phyloP scores from a whole-genome alignment of 805 yeast genomes.

The Schizosaccharomyces octosporus region DNA sequence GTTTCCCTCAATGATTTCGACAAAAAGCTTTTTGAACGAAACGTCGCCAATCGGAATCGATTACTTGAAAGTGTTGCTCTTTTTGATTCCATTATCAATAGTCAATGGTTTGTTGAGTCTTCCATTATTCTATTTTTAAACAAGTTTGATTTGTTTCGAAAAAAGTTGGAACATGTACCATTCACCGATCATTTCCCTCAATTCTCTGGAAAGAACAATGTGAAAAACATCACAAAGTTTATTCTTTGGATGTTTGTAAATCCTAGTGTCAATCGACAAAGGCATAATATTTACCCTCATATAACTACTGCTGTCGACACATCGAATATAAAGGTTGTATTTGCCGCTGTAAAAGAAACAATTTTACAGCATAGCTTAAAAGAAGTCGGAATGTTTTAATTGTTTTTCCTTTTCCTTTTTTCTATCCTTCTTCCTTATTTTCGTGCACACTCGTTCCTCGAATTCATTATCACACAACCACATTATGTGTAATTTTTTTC shows the following conservation, averaged over 20 bases:
- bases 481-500: too few relatives aligned
- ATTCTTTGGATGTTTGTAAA: constrained; percentile 76
- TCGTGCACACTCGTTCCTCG: background rate
- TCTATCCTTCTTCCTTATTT: background rate
- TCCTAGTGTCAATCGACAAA: constrained; percentile 57
- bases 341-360: constrained; percentile 63
- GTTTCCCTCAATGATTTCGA: constrained; percentile 82
- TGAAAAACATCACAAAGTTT: constrained; percentile 58
- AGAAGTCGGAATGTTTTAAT: constrained; percentile 44
- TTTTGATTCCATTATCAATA: constrained; percentile 75
- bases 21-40: constrained; percentile 55
- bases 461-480: background rate
- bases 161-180: constrained; percentile 60
- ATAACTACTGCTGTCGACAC: constrained; percentile 18
- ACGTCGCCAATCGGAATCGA: constrained; percentile 24
- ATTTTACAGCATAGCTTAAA: constrained; percentile 50
- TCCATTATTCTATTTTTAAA: constrained; percentile 69
- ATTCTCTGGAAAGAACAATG: constrained; percentile 17
- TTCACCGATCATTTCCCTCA: constrained; percentile 68
- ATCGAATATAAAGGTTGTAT: constrained; percentile 60
- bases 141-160: constrained; percentile 74
- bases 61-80: constrained; percentile 59
- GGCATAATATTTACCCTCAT: constrained; percentile 45
- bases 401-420: background rate
- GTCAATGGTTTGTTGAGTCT: constrained; percentile 76